Percentiles rank a stretch among this genome's conserved stretches.
phyloP scores from a whole-genome alignment of 495 filamentous ascomycete genomes.

The Hypoxylon perforatum region DNA sequence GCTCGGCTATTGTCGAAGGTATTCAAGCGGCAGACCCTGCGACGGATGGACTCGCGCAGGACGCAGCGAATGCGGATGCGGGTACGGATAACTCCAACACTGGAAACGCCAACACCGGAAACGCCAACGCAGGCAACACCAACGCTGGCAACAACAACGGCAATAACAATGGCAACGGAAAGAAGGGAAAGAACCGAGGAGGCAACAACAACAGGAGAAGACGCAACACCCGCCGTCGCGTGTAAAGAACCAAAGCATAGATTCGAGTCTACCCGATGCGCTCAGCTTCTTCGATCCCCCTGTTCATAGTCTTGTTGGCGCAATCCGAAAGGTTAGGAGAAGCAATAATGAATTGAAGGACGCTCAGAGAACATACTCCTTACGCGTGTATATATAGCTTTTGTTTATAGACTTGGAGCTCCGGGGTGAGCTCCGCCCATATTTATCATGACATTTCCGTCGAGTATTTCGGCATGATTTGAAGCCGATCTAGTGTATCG shows the following conservation, averaged over 20 bases:
- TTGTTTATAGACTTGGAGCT: not conserved
- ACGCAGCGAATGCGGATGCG: not conserved
- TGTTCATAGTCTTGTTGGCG: not conserved
- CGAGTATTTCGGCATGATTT: too few relatives aligned
- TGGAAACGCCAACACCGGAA: constrained; percentile 1
- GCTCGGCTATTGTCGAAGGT: constrained; percentile 17
- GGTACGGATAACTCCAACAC: constrained; percentile 5
- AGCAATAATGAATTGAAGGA: not conserved
- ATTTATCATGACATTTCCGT: not conserved
- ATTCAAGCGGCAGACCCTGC: constrained; percentile 29
- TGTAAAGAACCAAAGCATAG: not conserved
- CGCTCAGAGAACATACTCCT: not conserved
- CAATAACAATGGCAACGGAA: not conserved
- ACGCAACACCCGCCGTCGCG: not conserved
- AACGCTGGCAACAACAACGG: constrained; percentile 1
- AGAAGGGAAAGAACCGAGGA: too few relatives aligned
- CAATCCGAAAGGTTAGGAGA: not conserved
- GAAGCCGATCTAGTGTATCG: too few relatives aligned
- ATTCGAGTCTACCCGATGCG: not conserved
- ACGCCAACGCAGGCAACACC: constrained; percentile 13
- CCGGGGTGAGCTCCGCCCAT: not conserved
- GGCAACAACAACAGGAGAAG: constrained; percentile 6
- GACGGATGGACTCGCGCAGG: constrained; percentile 17
- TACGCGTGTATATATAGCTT: not conserved
- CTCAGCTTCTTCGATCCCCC: not conserved